A percentile compares a stretch with the other conserved stretches of the same genome.
These are phyloP conservation scores for Dicorynia guianensis DNA, from an alignment of 306 rosid species.

Conservation along the genomic window DNA sequence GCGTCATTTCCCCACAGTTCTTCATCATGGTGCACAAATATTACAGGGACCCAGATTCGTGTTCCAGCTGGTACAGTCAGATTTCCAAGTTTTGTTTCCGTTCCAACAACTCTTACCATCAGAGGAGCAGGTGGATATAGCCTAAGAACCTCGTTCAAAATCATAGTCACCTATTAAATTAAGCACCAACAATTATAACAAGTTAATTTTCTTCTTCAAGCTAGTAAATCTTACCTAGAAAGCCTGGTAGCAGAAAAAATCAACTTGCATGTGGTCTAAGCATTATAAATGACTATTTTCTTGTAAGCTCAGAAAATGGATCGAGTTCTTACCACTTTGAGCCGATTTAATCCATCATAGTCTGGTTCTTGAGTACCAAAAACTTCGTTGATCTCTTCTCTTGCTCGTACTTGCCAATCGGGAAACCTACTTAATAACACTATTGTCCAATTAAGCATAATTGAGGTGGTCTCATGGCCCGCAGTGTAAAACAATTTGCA, in stretches of 20 bases:
- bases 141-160: constrained; percentile 55
- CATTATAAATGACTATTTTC: too few species aligned
- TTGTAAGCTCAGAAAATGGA: not conserved
- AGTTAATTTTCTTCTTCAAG: too few species aligned
- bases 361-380: constrained; percentile 40
- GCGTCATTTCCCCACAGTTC: constrained; percentile 37
- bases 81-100: constrained; percentile 37
- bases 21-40: constrained; percentile 9
- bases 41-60: not conserved
- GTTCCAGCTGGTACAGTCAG: not conserved
- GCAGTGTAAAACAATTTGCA: constrained; percentile 52
- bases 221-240: too few species aligned
- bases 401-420: constrained; percentile 46
- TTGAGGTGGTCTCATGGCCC: constrained; percentile 50
- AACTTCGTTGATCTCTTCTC: constrained; percentile 38
- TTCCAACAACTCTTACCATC: not conserved
- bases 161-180: constrained; percentile 20
- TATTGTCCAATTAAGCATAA: constrained; percentile 46
- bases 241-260: too few species aligned
- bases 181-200: too few species aligned
- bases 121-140: constrained; percentile 31
- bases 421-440: constrained; percentile 29
- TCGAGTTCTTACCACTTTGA: constrained; percentile 30
- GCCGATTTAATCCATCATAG: constrained; percentile 25
- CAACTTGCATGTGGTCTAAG: constrained; percentile 1